phyloP scores from a whole-genome alignment of 2,329 filamentous ascomycete species.

The Fusarium tricinctum region DNA sequence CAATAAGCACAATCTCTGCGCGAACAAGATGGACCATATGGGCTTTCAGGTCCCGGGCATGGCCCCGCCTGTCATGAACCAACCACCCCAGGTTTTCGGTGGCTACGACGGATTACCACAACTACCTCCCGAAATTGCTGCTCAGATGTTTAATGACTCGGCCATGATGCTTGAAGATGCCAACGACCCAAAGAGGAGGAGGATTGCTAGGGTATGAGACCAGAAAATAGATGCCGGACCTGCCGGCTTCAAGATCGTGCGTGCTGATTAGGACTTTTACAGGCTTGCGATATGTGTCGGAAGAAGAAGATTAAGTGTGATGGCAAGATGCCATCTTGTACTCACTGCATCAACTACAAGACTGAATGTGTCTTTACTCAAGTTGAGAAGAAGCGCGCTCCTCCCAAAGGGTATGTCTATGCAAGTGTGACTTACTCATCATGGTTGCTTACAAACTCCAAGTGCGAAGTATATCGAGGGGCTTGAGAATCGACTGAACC shows the following conservation, averaged over 20 bases:
- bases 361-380: conserved; percentile 97
- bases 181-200: conserved; percentile 87
- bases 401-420: conserved; percentile 86
- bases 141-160: conserved; percentile 72
- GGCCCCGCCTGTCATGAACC: conserved; percentile 73
- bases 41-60: conserved; percentile 71
- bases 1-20: background rate
- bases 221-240: background rate
- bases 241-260: conserved; percentile 5
- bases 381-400: conserved; percentile 98
- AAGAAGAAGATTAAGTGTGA: conserved; percentile 99
- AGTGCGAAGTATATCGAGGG: conserved; percentile 99
- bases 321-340: conserved; percentile 93
- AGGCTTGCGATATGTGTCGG: conserved; percentile 96
- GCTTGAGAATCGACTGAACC: conserved; percentile 91
- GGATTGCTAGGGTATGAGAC: conserved; percentile 83
- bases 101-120: conserved; percentile 73
- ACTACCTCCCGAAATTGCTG: conserved; percentile 68
- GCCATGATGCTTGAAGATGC: conserved; percentile 72
- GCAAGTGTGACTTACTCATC: background rate
- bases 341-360: conserved; percentile 97
- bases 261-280: conserved; percentile 35
- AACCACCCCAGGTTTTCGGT: conserved; percentile 78
- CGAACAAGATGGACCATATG: conserved; percentile 61
- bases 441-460: conserved; percentile 39